Evolutionary conservation across 495 filamentous ascomycete genomes (phyloP).

Genomic region (Penicillium desertorum): DNA sequence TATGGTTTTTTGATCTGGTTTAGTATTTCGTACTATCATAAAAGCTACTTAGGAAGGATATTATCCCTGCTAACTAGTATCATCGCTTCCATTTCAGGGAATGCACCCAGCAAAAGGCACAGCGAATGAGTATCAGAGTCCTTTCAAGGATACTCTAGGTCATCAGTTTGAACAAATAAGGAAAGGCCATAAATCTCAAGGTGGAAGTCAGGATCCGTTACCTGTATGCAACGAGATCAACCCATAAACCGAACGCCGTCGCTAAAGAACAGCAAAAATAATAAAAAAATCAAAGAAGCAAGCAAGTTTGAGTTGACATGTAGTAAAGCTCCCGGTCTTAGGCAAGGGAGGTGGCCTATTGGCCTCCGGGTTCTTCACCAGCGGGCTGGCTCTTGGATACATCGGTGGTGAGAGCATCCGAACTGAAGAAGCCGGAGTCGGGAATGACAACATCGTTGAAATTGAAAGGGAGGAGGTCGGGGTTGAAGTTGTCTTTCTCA

Average conservation of each 20-base stretch:
- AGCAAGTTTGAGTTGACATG: slow-evolving; percentile 6
- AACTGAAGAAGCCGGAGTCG: slow-evolving; percentile 46
- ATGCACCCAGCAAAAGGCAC: background rate
- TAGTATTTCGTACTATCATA: slow-evolving; percentile 5
- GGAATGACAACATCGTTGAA: slow-evolving; percentile 30
- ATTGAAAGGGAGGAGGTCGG: slow-evolving; percentile 35
- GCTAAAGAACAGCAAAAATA: slow-evolving; percentile 29
- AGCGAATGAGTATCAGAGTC: slow-evolving; percentile 7
- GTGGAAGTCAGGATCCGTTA: slow-evolving; percentile 4
- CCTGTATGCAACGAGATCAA: slow-evolving; percentile 15
- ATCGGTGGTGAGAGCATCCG: slow-evolving; percentile 36
- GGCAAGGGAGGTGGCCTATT: slow-evolving; percentile 20
- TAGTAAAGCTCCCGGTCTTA: slow-evolving; percentile 11
- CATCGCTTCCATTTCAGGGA: background rate
- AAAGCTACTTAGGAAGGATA: background rate
- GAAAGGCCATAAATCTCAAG: slow-evolving; percentile 11
- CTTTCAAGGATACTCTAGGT: slow-evolving; percentile 15
- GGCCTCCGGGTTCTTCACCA: slow-evolving; percentile 14
- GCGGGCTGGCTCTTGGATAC: slow-evolving; percentile 27
- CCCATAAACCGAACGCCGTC: slow-evolving; percentile 38
- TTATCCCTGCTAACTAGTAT: background rate
- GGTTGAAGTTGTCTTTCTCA: slow-evolving; percentile 31
- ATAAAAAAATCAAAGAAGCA: slow-evolving; percentile 4
- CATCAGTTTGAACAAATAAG: slow-evolving; percentile 18
- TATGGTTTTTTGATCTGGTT: background rate